Conservation (phyloP, 352 stramenopile species). For the Achlya hypogyna region DNA sequence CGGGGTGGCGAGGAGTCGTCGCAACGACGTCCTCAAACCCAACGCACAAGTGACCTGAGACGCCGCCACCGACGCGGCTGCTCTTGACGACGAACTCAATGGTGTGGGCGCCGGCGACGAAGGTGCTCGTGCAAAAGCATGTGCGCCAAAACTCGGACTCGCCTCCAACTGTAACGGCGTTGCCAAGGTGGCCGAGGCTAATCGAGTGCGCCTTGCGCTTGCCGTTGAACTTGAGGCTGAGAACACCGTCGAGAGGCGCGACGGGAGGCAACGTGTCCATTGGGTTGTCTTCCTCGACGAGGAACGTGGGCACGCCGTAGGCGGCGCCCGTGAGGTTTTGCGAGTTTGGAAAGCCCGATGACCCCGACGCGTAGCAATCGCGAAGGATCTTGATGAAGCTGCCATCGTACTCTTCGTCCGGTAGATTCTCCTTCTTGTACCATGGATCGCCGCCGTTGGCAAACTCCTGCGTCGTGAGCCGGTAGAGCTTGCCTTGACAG, state of each 20-base stretch:
- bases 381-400: conserved; percentile 82
- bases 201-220: conserved; percentile 54
- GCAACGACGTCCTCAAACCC: conserved; percentile 33
- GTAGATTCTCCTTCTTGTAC: conserved; percentile 86
- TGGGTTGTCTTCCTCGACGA: conserved; percentile 68
- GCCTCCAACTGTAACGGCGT: conserved; percentile 46
- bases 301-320: conserved; percentile 78
- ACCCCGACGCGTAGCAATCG: conserved; percentile 79
- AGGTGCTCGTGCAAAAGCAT: conserved; percentile 47
- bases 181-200: conserved; percentile 63
- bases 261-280: conserved; percentile 53
- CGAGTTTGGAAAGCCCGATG: conserved; percentile 70
- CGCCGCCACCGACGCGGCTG: conserved; percentile 40
- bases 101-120: conserved; percentile 59
- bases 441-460: conserved; percentile 79
- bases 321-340: conserved; percentile 78
- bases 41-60: conserved; percentile 68
- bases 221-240: conserved; percentile 48
- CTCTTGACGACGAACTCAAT: conserved; percentile 77
- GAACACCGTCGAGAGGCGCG: conserved; percentile 43
- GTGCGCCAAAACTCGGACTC: conserved; percentile 48
- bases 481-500: conserved; percentile 77
- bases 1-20: not conserved
- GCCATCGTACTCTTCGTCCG: conserved; percentile 77
- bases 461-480: conserved; percentile 79